phyloP scores from a whole-genome alignment of 495 filamentous ascomycete species.

The Aspergillus campestris region DNA sequence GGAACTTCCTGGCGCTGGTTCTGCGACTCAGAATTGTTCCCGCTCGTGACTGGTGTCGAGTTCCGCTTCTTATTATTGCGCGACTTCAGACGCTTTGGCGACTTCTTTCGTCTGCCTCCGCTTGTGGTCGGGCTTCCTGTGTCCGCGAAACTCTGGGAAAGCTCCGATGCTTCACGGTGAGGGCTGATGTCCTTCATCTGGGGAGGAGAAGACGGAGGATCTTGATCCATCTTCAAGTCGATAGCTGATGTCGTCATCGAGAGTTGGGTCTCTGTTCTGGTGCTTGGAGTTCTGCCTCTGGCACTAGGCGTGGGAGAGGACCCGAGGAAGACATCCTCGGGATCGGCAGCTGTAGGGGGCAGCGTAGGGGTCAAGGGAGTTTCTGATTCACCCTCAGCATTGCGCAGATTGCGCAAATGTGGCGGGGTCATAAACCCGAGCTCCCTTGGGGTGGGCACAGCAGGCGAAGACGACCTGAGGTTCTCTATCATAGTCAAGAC shows the following conservation, averaged over 20 bases:
- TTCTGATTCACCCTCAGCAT: conserved; percentile 13
- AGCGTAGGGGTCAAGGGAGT: conserved; percentile 43
- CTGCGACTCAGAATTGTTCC: neutral
- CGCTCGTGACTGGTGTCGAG: neutral
- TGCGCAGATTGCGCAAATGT: conserved; percentile 20
- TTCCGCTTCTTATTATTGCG: neutral
- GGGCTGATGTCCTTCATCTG: conserved; percentile 8
- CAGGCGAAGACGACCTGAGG: conserved; percentile 51
- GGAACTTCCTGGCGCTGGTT: conserved; percentile 4
- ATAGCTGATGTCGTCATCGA: conserved; percentile 12
- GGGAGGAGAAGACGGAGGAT: conserved; percentile 36
- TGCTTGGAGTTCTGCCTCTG: conserved; percentile 25
- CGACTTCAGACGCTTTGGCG: conserved; percentile 7
- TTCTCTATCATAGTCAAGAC: conserved; percentile 64
- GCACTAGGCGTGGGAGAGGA: conserved; percentile 76
- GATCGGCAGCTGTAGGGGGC: conserved; percentile 24
- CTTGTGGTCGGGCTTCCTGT: conserved; percentile 4
- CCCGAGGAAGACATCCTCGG: conserved; percentile 56
- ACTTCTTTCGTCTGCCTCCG: conserved; percentile 10
- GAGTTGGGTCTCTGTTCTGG: conserved; percentile 9
- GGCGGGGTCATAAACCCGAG: conserved; percentile 30
- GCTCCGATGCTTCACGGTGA: too few relatives aligned
- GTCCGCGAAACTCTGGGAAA: conserved; percentile 7
- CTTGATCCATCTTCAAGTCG: conserved; percentile 12
- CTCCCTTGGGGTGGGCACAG: conserved; percentile 20